Conservation (phyloP, 2,329 filamentous ascomycete genomes). For the Alternaria atra region DNA sequence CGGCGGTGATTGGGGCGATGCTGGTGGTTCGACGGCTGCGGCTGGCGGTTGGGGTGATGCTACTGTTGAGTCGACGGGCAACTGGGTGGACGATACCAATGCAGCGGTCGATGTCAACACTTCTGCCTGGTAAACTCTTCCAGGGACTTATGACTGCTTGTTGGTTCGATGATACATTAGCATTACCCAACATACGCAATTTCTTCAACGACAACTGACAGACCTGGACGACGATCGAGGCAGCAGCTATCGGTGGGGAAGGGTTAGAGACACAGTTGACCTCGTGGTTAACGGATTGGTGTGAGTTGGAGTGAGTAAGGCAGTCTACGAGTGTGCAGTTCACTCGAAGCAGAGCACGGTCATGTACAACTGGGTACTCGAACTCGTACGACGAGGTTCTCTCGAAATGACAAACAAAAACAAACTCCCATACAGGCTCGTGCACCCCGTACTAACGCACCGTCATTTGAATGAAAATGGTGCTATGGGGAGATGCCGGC, state of each 20-base stretch:
- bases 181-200: slow-evolving; percentile 7
- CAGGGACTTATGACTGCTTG: neutral
- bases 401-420: neutral
- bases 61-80: slow-evolving; percentile 19
- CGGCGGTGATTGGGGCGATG: slow-evolving; percentile 34
- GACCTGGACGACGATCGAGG: neutral
- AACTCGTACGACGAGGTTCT: neutral
- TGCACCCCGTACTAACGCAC: neutral
- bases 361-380: slow-evolving; percentile 5
- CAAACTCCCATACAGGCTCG: neutral
- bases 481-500: too few relatives aligned
- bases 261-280: neutral
- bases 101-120: slow-evolving; percentile 15
- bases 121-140: slow-evolving; percentile 19
- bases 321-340: neutral
- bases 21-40: slow-evolving; percentile 25
- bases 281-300: neutral
- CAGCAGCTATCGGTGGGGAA: neutral
- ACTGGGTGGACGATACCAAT: slow-evolving; percentile 29
- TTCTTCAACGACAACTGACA: neutral
- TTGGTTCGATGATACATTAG: neutral
- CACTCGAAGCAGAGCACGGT: neutral
- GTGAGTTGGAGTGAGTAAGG: neutral
- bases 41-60: slow-evolving; percentile 33
- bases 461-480: neutral